Conservation (phyloP, 345 rosid species). For the Salix dunnii region DNA sequence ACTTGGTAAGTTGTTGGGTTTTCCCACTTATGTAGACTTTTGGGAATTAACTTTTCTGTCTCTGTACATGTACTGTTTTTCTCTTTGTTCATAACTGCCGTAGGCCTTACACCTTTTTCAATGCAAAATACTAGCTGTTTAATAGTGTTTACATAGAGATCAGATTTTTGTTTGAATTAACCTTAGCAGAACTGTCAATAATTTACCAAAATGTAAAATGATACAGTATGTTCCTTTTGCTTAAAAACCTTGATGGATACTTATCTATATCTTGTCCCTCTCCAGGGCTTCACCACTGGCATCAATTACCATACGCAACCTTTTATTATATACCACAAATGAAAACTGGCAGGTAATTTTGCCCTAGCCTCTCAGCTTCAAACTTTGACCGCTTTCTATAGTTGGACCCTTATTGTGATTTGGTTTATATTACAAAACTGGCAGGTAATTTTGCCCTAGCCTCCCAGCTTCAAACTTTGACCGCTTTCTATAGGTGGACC, state of each 20-base stretch:
- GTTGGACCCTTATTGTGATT: constrained; percentile 5
- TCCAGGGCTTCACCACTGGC: constrained; percentile 94
- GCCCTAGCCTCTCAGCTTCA: not conserved
- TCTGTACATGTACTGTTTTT: not conserved
- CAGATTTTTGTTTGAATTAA: not conserved
- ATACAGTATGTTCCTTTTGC: not conserved
- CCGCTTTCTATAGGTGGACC: not conserved
- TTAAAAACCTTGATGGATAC: not conserved
- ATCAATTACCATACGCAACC: constrained; percentile 82
- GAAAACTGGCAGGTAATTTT: constrained; percentile 89
- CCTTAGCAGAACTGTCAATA: not conserved
- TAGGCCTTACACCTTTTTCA: not conserved
- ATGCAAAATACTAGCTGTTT: not conserved
- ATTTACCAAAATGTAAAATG: not conserved
- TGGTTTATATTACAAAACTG: constrained; percentile 70
- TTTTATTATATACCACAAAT: constrained; percentile 74
- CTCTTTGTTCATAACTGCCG: not conserved
- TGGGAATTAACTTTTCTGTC: not conserved
- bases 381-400: constrained; percentile 3
- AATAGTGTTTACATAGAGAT: not conserved
- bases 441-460: constrained; percentile 53
- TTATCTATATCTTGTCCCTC: constrained; percentile 11
- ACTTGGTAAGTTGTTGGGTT: constrained; percentile 61
- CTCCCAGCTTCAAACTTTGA: constrained; percentile 4
- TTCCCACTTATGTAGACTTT: not conserved